Base-by-base conservation (phyloP, 768 basidiomycete species). In the Tricholoma bakamatsutake region DNA sequence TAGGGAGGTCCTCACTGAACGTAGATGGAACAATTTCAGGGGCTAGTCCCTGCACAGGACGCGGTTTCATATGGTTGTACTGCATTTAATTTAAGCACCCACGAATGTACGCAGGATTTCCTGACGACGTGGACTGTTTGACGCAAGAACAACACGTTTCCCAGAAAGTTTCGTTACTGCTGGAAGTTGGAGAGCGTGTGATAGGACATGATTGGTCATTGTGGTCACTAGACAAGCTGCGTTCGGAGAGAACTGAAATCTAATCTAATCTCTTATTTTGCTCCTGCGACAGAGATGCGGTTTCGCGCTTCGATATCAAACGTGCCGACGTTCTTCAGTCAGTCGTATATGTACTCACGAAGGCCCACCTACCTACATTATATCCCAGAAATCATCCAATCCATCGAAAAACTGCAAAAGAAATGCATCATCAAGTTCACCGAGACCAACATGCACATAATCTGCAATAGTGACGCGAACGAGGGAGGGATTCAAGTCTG, bases 401-500 rank as follows among this genome's bases (percentile, higher is more conserved):
- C 88, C 0, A 76, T 93, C 18, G 90, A 92, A 64, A 92, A 88
- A 62, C 72, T 93, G 17, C 87, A 93, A 69, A 92, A 90, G 69
- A 84, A 77, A 76, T 92, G 88, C 61, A 84, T 90, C 55, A 82
- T 94, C 66, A 85, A 85, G 68, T 89, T 93, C 64, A 83, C 82
- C 0, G 84, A 87, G 63, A 76, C 74, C 12, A 82, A 81, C 35
- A 85, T 93, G 76, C 84, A 85, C 57, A 82, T 94, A 56, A 93
- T 95, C 53, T 94, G 93, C 74, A 86, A 87, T 56, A 81, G 76
- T 50, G 88, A 91, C 53, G 80, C 81, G 37, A 87, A 84, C 61
- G 89, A 91, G 62, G 90, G 88, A 0, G 90, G 90, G 3, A 84
- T 92, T 4, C 92, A 94, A 67, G 90, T 94, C 51, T 94, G 93